Evolutionary conservation across 179 eudicot species (phyloP), one percentile per base, ranked within the genome.

Genomic region (Sideroxylon spinosum): DNA sequence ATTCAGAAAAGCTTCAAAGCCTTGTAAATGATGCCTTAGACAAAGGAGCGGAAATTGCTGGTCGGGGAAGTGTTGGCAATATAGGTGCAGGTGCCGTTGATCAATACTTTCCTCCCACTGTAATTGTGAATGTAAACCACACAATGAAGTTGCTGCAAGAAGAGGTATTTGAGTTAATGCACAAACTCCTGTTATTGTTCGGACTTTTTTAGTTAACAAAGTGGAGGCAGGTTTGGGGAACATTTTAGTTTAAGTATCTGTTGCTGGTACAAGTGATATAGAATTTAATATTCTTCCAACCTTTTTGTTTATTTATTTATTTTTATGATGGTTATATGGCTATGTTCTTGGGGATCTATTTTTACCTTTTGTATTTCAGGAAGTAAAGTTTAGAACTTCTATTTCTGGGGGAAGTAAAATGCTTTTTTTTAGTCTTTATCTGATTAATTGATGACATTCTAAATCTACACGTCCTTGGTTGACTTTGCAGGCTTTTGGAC

Each of bases 81-180:
- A 88, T 95, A 79, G 97, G 95, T 68, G 92, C 90, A 78, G 99
- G 91, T 71, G 98, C 99, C 68, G 95, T 95, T 72, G 99, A 95
- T 85, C 99, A 95, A 80, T 95, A 91, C 84, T 95, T 95, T 81
- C 99, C 99, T 48, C 98, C 99, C 55, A 95, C 99, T 67, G 87
- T 95, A 26, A 78, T 95, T 68, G 89, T 93, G 46, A 88, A 94
- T 79, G 94, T 95, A 69, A 86, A 92, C 83, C 99, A 95, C 86
- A 81, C 91, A 5, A 95, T 95, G 99, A 92, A 86, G 82, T 76
- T 95, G 82, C 90, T 95, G 95, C 98, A 95, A 81, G 99, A 95
- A 78, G 99, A 95, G 98, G 99, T 95, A 88, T 59, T 55, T 68
- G 56, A 59, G 10, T 32, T 29, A 46, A 7, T 49, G 1, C 17